phyloP scores from a whole-genome alignment of 805 yeast genomes.

The Saturnispora dispora region DNA sequence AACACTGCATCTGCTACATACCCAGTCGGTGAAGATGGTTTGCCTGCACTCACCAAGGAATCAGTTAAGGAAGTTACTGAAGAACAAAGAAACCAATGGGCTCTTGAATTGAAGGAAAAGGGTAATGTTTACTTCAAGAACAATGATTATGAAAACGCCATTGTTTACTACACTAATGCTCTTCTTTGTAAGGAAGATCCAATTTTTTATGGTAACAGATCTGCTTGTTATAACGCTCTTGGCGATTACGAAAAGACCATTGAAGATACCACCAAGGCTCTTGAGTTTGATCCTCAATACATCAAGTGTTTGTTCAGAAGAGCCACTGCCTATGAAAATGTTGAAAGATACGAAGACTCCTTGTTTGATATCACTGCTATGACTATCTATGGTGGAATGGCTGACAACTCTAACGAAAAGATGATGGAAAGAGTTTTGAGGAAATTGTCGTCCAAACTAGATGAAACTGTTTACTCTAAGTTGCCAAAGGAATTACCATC shows the following conservation, averaged over 20 bases:
- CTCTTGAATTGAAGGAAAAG: slow-evolving; percentile 73
- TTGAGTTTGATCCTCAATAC: slow-evolving; percentile 81
- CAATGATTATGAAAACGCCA: slow-evolving; percentile 66
- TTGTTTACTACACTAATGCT: slow-evolving; percentile 72
- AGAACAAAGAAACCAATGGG: slow-evolving; percentile 52
- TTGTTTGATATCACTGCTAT: slow-evolving; percentile 87
- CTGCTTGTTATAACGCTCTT: slow-evolving; percentile 87
- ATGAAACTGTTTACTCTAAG: slow-evolving; percentile 48
- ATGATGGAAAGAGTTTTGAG: slow-evolving; percentile 81
- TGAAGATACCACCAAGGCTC: slow-evolving; percentile 79
- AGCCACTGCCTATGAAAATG: slow-evolving; percentile 81
- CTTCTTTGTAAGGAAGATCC: slow-evolving; percentile 71
- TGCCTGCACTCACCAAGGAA: slow-evolving; percentile 47
- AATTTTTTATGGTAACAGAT: slow-evolving; percentile 86
- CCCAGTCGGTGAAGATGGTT: slow-evolving; percentile 48
- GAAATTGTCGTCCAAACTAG: slow-evolving; percentile 66
- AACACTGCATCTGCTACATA: slow-evolving; percentile 21
- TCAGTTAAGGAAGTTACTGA: slow-evolving; percentile 36
- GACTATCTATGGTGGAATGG: slow-evolving; percentile 74
- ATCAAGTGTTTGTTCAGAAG: slow-evolving; percentile 88
- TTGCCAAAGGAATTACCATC: slow-evolving; percentile 61
- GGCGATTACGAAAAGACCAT: slow-evolving; percentile 76
- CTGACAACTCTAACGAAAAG: slow-evolving; percentile 63
- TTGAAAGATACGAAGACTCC: slow-evolving; percentile 73
- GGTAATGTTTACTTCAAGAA: slow-evolving; percentile 75